phyloP scores from a whole-genome alignment of 495 filamentous ascomycete genomes.

The Sphaerosporella brunnea region DNA sequence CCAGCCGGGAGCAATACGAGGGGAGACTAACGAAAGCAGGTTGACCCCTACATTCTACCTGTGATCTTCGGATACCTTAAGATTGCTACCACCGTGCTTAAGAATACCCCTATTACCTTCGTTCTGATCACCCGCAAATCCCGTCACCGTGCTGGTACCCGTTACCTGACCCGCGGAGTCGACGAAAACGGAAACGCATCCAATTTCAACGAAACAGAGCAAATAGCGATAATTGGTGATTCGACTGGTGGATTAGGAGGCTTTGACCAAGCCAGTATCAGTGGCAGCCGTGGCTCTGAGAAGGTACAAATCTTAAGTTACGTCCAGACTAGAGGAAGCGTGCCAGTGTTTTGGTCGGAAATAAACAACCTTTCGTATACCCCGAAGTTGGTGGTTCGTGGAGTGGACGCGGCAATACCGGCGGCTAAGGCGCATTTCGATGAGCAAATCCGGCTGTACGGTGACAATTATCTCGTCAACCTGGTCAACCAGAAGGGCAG shows the following conservation, averaged over 20 bases:
- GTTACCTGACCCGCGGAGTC: constrained; percentile 85
- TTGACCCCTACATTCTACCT: constrained; percentile 85
- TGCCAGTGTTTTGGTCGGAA: constrained; percentile 90
- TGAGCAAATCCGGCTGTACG: constrained; percentile 81
- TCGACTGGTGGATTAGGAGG: constrained; percentile 52
- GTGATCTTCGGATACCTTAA: constrained; percentile 89
- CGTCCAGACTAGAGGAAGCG: constrained; percentile 86
- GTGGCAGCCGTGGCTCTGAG: constrained; percentile 8
- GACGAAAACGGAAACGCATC: constrained; percentile 86
- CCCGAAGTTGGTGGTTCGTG: constrained; percentile 70
- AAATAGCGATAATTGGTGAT: constrained; percentile 75
- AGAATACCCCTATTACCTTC: constrained; percentile 63
- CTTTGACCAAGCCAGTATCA: constrained; percentile 26
- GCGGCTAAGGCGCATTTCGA: constrained; percentile 74
- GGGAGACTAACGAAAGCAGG: no score
- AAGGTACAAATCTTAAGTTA: constrained; percentile 70
- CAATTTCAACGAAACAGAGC: constrained; percentile 97
- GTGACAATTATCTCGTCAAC: constrained; percentile 92
- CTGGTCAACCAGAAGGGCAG: constrained; percentile 88
- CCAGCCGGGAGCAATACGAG: no score
- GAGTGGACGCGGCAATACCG: constrained; percentile 59
- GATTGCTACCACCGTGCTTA: constrained; percentile 64
- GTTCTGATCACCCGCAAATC: constrained; percentile 75
- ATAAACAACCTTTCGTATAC: constrained; percentile 78
- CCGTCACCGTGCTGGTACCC: constrained; percentile 67